phyloP scores from a whole-genome alignment of 495 filamentous ascomycete species.

The Xanthoparmelia taractica region DNA sequence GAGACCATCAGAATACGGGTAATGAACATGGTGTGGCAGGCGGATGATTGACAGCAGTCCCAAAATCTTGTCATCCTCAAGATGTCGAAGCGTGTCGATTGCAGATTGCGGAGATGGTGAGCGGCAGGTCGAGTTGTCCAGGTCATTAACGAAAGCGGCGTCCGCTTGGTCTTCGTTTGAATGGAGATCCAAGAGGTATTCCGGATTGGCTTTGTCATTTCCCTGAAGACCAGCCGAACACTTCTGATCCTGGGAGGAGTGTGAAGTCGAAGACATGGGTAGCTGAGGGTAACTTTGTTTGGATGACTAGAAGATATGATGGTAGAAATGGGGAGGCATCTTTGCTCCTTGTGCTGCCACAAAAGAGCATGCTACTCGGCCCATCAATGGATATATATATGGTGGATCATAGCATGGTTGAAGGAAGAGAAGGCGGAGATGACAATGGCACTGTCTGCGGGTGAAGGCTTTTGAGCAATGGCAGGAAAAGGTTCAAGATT shows the following conservation, averaged over 20 bases:
- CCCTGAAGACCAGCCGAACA: neutral
- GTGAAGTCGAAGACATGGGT: neutral
- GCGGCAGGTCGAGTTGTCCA: neutral
- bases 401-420: neutral
- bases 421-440: neutral
- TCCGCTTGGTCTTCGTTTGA: neutral
- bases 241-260: neutral
- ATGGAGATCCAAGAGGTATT: neutral
- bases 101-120: slow-evolving; percentile 1
- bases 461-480: too few relatives aligned
- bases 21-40: neutral
- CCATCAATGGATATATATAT: neutral
- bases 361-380: neutral
- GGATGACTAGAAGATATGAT: neutral
- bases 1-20: neutral
- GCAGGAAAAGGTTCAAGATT: neutral
- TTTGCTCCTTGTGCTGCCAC: neutral
- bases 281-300: neutral
- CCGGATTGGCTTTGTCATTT: neutral
- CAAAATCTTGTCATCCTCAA: neutral
- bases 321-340: neutral
- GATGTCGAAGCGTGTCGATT: neutral
- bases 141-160: neutral
- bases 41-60: neutral
- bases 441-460: neutral